Evolutionary conservation across 2,329 filamentous ascomycete species (phyloP).

Genomic region (Xylogone sp.): DNA sequence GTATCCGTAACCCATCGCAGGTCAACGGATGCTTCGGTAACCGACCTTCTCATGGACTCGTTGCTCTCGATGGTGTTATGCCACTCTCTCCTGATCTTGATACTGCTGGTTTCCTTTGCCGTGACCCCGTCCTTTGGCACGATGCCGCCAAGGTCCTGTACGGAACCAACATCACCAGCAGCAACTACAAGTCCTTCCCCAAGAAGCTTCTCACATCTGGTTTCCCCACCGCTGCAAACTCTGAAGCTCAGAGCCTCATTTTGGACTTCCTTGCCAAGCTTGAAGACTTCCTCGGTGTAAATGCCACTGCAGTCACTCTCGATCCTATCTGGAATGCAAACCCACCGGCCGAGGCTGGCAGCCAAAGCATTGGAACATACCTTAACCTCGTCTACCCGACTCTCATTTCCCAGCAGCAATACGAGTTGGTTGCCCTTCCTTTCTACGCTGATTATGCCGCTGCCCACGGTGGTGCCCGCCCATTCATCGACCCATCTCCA

Average conservation of each 20-base stretch:
- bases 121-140: constrained; percentile 39
- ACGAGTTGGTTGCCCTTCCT: constrained; percentile 39
- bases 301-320: constrained; percentile 20
- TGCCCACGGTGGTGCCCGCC: constrained; percentile 38
- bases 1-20: constrained; percentile 42
- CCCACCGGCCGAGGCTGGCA: constrained; percentile 25
- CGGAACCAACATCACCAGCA: constrained; percentile 37
- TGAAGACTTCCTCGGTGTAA: constrained; percentile 36
- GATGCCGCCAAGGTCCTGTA: constrained; percentile 41
- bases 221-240: constrained; percentile 35
- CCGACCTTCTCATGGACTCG: constrained; percentile 41
- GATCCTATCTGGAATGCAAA: constrained; percentile 13
- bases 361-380: constrained; percentile 29
- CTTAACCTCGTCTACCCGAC: constrained; percentile 41
- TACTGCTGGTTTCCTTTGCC: constrained; percentile 41
- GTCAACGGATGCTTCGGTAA: constrained; percentile 48
- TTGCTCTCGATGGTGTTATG: constrained; percentile 44
- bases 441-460: constrained; percentile 47
- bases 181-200: constrained; percentile 35
- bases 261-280: constrained; percentile 40
- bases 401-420: constrained; percentile 44
- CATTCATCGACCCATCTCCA: constrained; percentile 47
- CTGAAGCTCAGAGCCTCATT: constrained; percentile 33
- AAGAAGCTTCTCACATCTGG: constrained; percentile 35
- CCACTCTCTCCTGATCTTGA: constrained; percentile 43